These are phyloP conservation scores for Neurospora sp. DNA, from an alignment of 495 filamentous ascomycete genomes.

Conservation along the genomic window DNA sequence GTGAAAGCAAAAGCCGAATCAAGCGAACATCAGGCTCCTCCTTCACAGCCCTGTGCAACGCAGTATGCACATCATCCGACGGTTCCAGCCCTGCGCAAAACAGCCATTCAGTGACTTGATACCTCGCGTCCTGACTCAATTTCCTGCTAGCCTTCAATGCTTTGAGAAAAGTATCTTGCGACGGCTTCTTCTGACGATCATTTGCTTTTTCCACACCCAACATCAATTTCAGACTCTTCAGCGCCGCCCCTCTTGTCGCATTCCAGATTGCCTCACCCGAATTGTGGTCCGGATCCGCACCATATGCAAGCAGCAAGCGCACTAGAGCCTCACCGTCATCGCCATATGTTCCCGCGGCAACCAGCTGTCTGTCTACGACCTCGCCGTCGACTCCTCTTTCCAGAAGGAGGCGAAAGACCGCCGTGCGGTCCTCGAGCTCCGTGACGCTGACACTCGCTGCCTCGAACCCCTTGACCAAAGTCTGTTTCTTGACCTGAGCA, in stretches of 20 bases:
- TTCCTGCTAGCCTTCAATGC: conserved; percentile 36
- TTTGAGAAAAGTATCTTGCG: conserved; percentile 26
- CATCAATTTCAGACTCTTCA: conserved; percentile 34
- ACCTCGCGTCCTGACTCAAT: conserved; percentile 28
- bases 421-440: conserved; percentile 28
- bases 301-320: conserved; percentile 29
- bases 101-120: conserved; percentile 33
- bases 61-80: conserved; percentile 29
- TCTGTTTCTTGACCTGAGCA: conserved; percentile 20
- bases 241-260: conserved; percentile 29
- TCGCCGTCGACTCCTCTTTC: conserved; percentile 29
- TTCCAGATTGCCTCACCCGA: conserved; percentile 39
- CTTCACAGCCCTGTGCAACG: conserved; percentile 32
- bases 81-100: conserved; percentile 32
- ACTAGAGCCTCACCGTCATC: conserved; percentile 28
- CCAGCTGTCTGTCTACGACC: conserved; percentile 33
- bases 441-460: conserved; percentile 29
- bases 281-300: conserved; percentile 34
- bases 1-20: conserved; percentile 26
- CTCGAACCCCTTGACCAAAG: conserved; percentile 31
- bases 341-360: conserved; percentile 33
- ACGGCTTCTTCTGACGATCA: conserved; percentile 24
- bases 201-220: conserved; percentile 26
- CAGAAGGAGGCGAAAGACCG: conserved; percentile 32
- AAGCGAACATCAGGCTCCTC: conserved; percentile 33